Evolutionary conservation across 139 green algal species (phyloP), one percentile per base, ranked within the genome.

Genomic region (Coccomyxa sp.): DNA sequence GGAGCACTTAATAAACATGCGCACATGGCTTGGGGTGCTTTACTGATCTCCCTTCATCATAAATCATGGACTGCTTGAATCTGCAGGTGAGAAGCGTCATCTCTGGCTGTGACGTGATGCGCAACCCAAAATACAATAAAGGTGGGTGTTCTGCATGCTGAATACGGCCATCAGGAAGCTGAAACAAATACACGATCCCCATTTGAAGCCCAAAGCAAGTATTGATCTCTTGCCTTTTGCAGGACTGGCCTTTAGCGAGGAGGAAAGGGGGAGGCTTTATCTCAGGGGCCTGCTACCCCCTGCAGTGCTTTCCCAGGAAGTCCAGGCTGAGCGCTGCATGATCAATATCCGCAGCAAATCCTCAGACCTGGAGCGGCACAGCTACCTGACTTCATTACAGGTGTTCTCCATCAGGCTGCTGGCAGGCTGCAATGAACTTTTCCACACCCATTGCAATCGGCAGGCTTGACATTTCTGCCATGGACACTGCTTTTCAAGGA

Each of bases 121-220:
- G 95, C 0, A 89, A 94, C 63, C 87, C 90, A 28, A 92, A 93
- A 67, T 97, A 96, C 88, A 98, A 96, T 87, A 97, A 98, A 86
- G 83, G 71, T 77, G 71, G 23, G 71, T 28, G 63, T 28, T 51
- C 38, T 51, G 38, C 38, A 51, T 7, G 38, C 38, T 51, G 38
- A 51, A 51, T 3, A 51, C 38, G 38, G 38, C 38, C 38, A 51
- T 11, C 7, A 7, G 38, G 38, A 51, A 51, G 38, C 38, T 51
- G 38, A 51, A 7, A 51, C 38, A 51, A 51, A 51, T 7, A 11
- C 3, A 7, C 38, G 38, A 51, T 51, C 38, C 38, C 3, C 38
- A 51, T 51, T 51, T 51, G 3, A 11, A 7, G 3, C 38, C 38
- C 38, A 51, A 51, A 51, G 38, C 38, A 51, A 3, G 38, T 51